Percentiles rank a stretch among this genome's conserved stretches.
Evolutionary conservation across 2,329 filamentous ascomycete species (phyloP).

Genomic region (Xylaria sp.): DNA sequence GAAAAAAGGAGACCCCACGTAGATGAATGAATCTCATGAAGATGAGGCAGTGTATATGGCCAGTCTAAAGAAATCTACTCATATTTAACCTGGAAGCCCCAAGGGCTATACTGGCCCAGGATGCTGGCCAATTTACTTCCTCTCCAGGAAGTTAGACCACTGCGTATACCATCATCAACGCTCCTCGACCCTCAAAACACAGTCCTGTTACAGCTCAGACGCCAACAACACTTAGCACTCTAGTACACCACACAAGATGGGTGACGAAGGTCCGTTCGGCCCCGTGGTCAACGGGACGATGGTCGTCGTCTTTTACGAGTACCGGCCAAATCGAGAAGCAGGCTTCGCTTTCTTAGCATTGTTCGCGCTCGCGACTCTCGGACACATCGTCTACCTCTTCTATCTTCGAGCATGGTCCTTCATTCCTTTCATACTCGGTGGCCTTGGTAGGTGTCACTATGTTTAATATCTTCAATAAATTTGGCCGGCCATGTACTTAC

Average conservation of each 20-base stretch:
- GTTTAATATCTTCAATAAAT: not conserved
- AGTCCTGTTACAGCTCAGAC: not conserved
- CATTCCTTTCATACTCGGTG: constrained; percentile 30
- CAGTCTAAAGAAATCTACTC: not conserved
- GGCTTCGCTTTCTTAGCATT: constrained; percentile 27
- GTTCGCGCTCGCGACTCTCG: constrained; percentile 24
- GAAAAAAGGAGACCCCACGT: not conserved
- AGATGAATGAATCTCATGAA: not conserved
- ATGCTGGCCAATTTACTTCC: not conserved
- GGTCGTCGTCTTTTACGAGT: constrained; percentile 32
- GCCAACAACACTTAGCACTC: not conserved
- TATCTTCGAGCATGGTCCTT: constrained; percentile 28
- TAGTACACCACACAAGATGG: not conserved
- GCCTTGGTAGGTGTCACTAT: not conserved
- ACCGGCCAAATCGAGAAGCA: constrained; percentile 24
- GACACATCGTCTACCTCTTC: constrained; percentile 25
- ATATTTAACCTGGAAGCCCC: not conserved
- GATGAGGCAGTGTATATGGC: not conserved
- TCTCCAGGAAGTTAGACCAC: not conserved
- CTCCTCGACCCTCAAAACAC: not conserved
- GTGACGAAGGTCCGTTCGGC: constrained; percentile 26
- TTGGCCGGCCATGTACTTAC: not conserved
- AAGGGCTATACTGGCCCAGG: not conserved
- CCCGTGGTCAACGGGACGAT: constrained; percentile 24
- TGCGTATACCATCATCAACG: not conserved